phyloP scores from a whole-genome alignment of 1,284 basidiomycete species.

The Lentinus polychrous region DNA sequence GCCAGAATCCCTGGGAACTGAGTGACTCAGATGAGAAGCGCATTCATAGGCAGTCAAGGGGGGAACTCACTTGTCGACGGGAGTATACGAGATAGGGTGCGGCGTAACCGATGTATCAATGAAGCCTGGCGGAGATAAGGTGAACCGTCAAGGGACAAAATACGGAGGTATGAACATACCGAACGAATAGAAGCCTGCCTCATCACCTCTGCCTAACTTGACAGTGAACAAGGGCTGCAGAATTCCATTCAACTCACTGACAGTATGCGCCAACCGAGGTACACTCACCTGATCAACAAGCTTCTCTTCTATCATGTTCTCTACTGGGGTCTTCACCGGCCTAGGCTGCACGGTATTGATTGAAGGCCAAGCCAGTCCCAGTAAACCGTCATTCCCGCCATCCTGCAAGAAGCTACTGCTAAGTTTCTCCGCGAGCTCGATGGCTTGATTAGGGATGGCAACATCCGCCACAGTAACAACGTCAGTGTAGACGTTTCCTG shows the following conservation, averaged over 20 bases:
- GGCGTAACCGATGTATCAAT: constrained; percentile 25
- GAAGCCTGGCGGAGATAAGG: constrained; percentile 11
- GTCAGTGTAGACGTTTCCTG: constrained; percentile 29
- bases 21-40: not conserved
- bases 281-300: constrained; percentile 21
- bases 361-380: constrained; percentile 28
- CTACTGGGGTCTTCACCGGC: constrained; percentile 28
- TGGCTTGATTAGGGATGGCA: constrained; percentile 26
- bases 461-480: constrained; percentile 27
- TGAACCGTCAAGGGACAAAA: not conserved
- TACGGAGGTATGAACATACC: constrained; percentile 13
- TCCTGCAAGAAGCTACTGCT: constrained; percentile 29
- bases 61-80: constrained; percentile 22
- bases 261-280: no score
- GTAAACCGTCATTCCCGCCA: constrained; percentile 29
- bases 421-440: constrained; percentile 30
- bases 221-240: constrained; percentile 26
- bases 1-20: constrained; percentile 30
- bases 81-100: constrained; percentile 22
- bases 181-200: constrained; percentile 31
- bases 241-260: not conserved
- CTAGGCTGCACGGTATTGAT: constrained; percentile 31
- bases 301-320: constrained; percentile 30
- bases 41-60: constrained; percentile 11
- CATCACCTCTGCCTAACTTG: constrained; percentile 24